Evolutionary conservation across 768 basidiomycete species (phyloP).

Genomic region (Rhodosporidiobolus odoratus): DNA sequence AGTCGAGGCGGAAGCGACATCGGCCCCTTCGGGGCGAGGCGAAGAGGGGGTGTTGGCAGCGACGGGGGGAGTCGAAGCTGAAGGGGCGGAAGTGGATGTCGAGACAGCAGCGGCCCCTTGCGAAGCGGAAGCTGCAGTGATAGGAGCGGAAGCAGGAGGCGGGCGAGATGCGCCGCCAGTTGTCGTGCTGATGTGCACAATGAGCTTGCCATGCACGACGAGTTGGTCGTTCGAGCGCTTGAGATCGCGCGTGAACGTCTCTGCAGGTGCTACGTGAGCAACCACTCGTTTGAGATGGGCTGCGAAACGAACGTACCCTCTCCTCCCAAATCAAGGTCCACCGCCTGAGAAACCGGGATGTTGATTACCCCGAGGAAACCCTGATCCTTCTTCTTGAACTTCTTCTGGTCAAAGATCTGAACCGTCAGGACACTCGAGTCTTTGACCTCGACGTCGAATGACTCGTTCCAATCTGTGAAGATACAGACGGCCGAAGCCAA

Average conservation of each 20-base stretch:
- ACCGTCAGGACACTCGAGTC: slow-evolving; percentile 97
- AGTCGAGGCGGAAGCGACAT: slow-evolving; percentile 3
- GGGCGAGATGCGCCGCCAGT: slow-evolving; percentile 54
- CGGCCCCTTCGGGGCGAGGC: neutral
- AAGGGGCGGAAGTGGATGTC: neutral
- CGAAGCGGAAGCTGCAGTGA: slow-evolving; percentile 5
- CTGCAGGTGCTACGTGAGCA: slow-evolving; percentile 49
- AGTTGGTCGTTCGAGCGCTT: slow-evolving; percentile 99
- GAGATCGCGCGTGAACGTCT: slow-evolving; percentile 92
- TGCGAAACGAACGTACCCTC: slow-evolving; percentile 63
- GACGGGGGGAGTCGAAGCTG: neutral
- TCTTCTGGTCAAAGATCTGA: slow-evolving; percentile 98
- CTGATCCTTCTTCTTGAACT: slow-evolving; percentile 97
- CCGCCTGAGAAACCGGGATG: slow-evolving; percentile 77
- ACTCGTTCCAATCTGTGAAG: slow-evolving; percentile 88
- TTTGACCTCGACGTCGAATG: slow-evolving; percentile 93
- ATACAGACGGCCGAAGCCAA: neutral
- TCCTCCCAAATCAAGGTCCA: slow-evolving; percentile 85
- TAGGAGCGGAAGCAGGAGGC: slow-evolving; percentile 17
- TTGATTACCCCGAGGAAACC: slow-evolving; percentile 98
- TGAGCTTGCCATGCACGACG: slow-evolving; percentile 94
- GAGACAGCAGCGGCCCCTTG: neutral
- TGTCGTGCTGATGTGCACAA: slow-evolving; percentile 95
- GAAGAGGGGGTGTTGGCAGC: neutral
- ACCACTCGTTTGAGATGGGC: neutral